Evolutionary conservation across 2,329 filamentous ascomycete species (phyloP), one percentile per base, ranked within the genome.

Genomic region (Scolecobasidium constrictum): DNA sequence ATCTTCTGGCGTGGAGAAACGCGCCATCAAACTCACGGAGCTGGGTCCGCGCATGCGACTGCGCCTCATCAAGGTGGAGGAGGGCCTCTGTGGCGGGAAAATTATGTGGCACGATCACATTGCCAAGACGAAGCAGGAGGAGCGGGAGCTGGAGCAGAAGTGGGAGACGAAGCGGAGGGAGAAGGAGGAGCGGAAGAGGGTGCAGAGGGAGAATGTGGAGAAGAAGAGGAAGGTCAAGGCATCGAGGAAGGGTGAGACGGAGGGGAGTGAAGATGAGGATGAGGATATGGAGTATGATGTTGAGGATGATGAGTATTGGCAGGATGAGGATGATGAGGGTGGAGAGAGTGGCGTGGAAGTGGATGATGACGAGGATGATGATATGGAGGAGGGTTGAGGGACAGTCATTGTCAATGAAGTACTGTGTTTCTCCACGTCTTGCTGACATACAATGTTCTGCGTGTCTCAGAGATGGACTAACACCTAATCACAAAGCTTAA

Each of bases 21-120:
- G 86, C 35, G 88, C 85, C 0, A 85, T 98, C 17, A 95, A 94
- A 59, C 70, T 98, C 5, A 81, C 94, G 3, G 92, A 98, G 64
- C 68, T 98, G 1, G 92, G 92, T 0, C 92, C 92, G 1, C 78
- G 92, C 42, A 81, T 98, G 83, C 82, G 77, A 47, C 67, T 98
- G 33, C 78, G 90, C 22, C 69, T 98, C 64, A 88, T 86, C 43
- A 98, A 98, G 67, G 88, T 98, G 4, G 92, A 98, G 58, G 92
- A 98, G 53, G 92, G 90, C 2, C 64, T 96, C 5, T 95, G 87
- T 54, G 74, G 76, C 19, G 92, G 92, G 39, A 92, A 86, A 59
- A 75, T 94, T 44, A 85, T 98, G 83, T 98, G 92, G 92, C 92
- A 98, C 61, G 87, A 95, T 58, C 93, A 86, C 57, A 79, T 96